Conservation (phyloP, 2,329 filamentous ascomycete species). For the Cordyceps farinosa region DNA sequence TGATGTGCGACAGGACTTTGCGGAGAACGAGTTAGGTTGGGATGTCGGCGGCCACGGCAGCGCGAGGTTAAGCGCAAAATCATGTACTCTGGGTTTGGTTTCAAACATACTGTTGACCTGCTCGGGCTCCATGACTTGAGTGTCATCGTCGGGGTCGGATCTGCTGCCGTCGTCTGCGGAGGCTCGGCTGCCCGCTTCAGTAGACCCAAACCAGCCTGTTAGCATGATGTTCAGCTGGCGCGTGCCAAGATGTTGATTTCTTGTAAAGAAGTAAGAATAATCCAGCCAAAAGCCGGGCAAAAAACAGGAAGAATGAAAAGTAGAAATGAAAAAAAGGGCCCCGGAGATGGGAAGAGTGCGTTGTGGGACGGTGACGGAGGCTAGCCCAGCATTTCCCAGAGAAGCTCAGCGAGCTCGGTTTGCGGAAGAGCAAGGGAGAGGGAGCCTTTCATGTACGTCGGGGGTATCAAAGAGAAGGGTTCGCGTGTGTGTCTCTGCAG, state of each 20-base stretch:
- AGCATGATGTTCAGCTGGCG: constrained; percentile 33
- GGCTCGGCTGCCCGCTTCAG: constrained; percentile 45
- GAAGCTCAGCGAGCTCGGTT: background rate
- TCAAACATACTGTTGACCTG: constrained; percentile 79
- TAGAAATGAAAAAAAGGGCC: background rate
- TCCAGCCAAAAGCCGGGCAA: background rate
- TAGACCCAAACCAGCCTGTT: constrained; percentile 38
- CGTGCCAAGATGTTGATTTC: constrained; percentile 14
- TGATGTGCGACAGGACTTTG: constrained; percentile 90
- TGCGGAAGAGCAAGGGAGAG: background rate
- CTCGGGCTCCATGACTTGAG: constrained; percentile 80
- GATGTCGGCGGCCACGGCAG: background rate
- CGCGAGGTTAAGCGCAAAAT: background rate
- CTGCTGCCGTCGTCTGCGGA: constrained; percentile 55
- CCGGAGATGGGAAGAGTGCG: constrained; percentile 13
- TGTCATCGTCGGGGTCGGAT: constrained; percentile 59
- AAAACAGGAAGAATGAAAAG: background rate
- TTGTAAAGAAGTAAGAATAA: background rate
- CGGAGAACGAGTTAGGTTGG: background rate
- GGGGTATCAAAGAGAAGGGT: too few species aligned
- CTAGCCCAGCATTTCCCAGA: background rate
- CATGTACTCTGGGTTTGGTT: background rate
- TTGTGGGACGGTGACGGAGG: background rate
- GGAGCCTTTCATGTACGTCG: background rate
- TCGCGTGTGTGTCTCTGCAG: background rate